Evolutionary conservation across 495 filamentous ascomycete genomes (phyloP), one percentile per base, ranked within the genome.

Genomic region (Friedmanniomyces endolithicus): DNA sequence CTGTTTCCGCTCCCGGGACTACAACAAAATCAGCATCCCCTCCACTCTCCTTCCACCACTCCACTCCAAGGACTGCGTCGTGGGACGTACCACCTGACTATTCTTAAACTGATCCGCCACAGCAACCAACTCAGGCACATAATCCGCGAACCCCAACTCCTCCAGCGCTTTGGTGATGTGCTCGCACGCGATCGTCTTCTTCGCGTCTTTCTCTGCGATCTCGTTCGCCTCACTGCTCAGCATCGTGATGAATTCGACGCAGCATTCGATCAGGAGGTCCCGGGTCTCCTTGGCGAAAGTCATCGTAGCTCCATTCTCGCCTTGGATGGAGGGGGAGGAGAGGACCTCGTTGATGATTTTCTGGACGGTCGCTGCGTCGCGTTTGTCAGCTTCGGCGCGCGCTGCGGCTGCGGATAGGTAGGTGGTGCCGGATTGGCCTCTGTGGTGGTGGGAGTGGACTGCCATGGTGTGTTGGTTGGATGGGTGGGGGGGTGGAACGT

Each of bases 261-360:
- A 98, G 75, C 90, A 97, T 70, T 97, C 92, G 71, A 97, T 97
- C 41, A 98, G 78, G 4, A 96, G 75, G 63, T 98, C 92, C 48
- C 94, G 82, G 1, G 92, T 88, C 62, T 98, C 92, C 71, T 90
- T 94, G 23, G 87, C 85, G 66, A 96, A 97, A 2, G 78, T 79
- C 40, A 86, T 73, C 49, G 81, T 34, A 6, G 34, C 39, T 7
- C 37, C 29, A 22, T 40, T 27, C 4, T n/a, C 20, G 34, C 35
- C 46, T 48, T 41, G 74, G 29, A 82, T 80, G 0, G 82, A 67
- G 7, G 86, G 80, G 8, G 61, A 49, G n/a, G 53, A 0, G 2
- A 98, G 78, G 64, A 98, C 96, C 67, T 98, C 92, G 60, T 79
- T 83, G 65, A 98, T 87, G 60, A 98, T 98, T 70, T 98, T 98